Evolutionary conservation across 108 stramenopile genomes (phyloP).

Genomic region (Nannochloropsis gaditana): DNA sequence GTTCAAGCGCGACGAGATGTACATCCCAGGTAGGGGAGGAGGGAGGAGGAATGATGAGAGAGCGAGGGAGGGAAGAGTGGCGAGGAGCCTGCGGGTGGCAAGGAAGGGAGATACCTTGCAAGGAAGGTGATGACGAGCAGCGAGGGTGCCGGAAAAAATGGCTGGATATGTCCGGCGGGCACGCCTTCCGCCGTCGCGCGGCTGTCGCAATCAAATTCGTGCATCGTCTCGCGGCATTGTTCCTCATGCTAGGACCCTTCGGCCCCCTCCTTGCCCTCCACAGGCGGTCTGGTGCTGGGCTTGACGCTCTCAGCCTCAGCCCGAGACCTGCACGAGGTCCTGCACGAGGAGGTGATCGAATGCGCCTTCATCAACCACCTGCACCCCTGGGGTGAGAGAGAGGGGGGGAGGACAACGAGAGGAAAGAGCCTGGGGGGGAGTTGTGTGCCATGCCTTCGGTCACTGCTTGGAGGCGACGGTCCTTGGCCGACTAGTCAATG

Average conservation of each 20-base stretch:
- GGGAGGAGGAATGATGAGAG: not conserved
- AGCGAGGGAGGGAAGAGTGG: not conserved
- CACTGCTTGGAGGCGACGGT: no score
- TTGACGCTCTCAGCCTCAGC: conserved; percentile 60
- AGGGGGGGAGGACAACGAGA: not conserved
- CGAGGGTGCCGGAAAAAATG: not conserved
- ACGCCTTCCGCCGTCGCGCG: no score
- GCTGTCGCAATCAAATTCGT: no score
- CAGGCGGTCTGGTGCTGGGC: conserved; percentile 65
- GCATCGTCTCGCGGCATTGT: not conserved
- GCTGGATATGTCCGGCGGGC: not conserved
- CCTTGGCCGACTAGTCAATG: no score
- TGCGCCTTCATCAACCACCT: conserved; percentile 68
- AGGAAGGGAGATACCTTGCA: not conserved
- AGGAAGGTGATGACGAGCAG: not conserved
- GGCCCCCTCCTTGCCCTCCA: not conserved
- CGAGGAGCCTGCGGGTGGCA: no score
- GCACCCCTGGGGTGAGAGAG: conserved; percentile 54
- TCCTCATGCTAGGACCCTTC: not conserved
- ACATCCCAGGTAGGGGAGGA: conserved; percentile 57
- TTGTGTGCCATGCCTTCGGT: no score
- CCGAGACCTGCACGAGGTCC: conserved; percentile 72
- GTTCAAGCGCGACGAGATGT: conserved; percentile 62
- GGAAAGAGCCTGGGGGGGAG: not conserved
- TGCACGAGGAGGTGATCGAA: conserved; percentile 69